A percentile compares a stretch with the other conserved stretches of the same genome.
Evolutionary conservation across 768 basidiomycete species (phyloP).

Genomic region (Gautieria morchelliformis): DNA sequence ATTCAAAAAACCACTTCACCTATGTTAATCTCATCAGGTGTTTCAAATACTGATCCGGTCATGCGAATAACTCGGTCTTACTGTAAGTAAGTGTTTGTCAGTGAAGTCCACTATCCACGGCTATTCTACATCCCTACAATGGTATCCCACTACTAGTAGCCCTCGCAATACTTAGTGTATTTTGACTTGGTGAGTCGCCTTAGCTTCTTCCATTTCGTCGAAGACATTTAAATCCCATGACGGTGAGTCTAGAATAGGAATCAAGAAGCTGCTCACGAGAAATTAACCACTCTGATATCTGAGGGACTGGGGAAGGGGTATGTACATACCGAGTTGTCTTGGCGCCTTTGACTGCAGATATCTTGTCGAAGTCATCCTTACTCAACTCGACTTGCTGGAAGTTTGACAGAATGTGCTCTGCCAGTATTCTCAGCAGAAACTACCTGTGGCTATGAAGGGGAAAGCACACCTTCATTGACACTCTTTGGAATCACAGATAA

Average conservation of each 20-base stretch:
- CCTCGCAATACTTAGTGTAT: too few species aligned
- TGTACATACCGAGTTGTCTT: constrained; percentile 31
- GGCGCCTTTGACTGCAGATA: constrained; percentile 31
- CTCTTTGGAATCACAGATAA: constrained; percentile 83
- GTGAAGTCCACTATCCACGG: too few species aligned
- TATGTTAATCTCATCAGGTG: too few species aligned
- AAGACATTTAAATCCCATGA: constrained; percentile 77
- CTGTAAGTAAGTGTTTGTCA: too few species aligned
- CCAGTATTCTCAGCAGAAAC: not conserved
- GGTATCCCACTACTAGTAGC: too few species aligned
- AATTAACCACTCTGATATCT: not conserved
- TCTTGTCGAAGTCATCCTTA: constrained; percentile 55
- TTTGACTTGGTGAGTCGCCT: constrained; percentile 21
- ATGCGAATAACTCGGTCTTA: too few species aligned
- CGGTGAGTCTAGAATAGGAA: constrained; percentile 44
- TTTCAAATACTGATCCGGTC: too few species aligned
- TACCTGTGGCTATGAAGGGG: not conserved
- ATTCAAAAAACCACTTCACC: too few species aligned
- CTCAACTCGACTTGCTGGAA: constrained; percentile 65
- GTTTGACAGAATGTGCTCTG: constrained; percentile 60
- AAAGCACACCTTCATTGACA: constrained; percentile 41
- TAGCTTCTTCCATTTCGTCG: constrained; percentile 46
- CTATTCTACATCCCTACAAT: too few species aligned
- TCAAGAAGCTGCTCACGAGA: too few species aligned
- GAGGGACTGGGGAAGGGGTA: not conserved